Evolutionary conservation across 2,329 filamentous ascomycete species (phyloP), one percentile per base, ranked within the genome.

Genomic region (Aspergillus sp.): DNA sequence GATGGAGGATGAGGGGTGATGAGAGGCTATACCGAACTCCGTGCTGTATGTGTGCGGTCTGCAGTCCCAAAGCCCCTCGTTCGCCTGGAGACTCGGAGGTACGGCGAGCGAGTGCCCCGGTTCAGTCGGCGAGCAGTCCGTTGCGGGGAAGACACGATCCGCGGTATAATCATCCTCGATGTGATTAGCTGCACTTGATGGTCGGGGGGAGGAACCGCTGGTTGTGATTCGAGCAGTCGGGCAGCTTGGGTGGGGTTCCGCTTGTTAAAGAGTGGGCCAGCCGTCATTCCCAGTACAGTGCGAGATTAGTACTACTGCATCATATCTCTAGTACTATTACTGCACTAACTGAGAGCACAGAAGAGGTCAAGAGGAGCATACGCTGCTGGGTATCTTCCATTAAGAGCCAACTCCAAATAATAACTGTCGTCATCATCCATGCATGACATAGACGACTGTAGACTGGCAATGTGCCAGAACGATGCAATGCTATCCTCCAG

Each of bases 31-130:
- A 58, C 48, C 47, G 36, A 53, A 21, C 28, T 55, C 28, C 23
- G 38, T 28, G 51, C 9, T 54, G 25, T 53, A 47, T 48, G 57
- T 56, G 51, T 61, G 60, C 56, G 55, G 23, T 51, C 61, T 59
- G 66, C 56, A 56, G 69, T 68, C 69, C 53, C 64, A 17, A 50
- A 50, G 57, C 54, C 71, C 58, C 59, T 58, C 58, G 39, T 45
- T 43, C 21, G 19, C 23, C 32, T 39, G 47, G 32, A 50, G 36
- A 71, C 72, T 63, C 54, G 67, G 23, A 65, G 60, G 12, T 63
- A 69, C 50, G 65, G 65, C 19, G 39, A 67, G 28, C 65, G 71
- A 48, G 68, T 70, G 23, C 55, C 70, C 43, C 38, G 30, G 62
- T 36, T 13, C 67, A 67, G 7, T 73, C 70, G 57, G 65, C 61